Evolutionary conservation across 2,329 filamentous ascomycete genomes (phyloP).

Genomic region (Colletotrichum tropicale): DNA sequence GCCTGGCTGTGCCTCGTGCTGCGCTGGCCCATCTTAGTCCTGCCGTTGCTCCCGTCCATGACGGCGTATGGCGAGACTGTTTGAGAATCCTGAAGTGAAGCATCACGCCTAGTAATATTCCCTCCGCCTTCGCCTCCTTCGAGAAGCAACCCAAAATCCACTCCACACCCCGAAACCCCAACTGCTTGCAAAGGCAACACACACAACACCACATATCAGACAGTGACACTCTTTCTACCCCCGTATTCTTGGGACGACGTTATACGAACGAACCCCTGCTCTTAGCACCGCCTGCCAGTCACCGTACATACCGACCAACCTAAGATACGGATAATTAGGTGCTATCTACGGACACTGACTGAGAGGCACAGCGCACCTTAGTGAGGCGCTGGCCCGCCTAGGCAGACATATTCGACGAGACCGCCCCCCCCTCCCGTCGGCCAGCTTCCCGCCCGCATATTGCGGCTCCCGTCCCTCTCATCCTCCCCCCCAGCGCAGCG

Average conservation of each 20-base stretch:
- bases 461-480: not conserved
- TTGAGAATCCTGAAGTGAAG: not conserved
- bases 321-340: not conserved
- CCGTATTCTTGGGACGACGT: conserved; percentile 1
- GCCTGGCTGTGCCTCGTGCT: not conserved
- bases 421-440: not conserved
- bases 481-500: not conserved
- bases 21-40: not conserved
- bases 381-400: not conserved
- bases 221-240: not conserved
- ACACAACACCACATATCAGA: not conserved
- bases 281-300: not conserved
- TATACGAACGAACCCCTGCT: conserved; percentile 14
- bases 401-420: not conserved
- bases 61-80: not conserved
- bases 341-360: not conserved
- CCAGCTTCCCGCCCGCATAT: not conserved
- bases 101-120: not conserved
- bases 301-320: not conserved
- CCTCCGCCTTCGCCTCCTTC: not conserved
- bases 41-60: conserved; percentile 6
- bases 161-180: not conserved
- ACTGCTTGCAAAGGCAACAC: not conserved
- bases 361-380: not conserved
- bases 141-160: not conserved